Percentiles rank a stretch among this genome's conserved stretches.
These are phyloP conservation scores for Colletotrichum sp. DNA, from an alignment of 2,329 filamentous ascomycete genomes.

Conservation along the genomic window DNA sequence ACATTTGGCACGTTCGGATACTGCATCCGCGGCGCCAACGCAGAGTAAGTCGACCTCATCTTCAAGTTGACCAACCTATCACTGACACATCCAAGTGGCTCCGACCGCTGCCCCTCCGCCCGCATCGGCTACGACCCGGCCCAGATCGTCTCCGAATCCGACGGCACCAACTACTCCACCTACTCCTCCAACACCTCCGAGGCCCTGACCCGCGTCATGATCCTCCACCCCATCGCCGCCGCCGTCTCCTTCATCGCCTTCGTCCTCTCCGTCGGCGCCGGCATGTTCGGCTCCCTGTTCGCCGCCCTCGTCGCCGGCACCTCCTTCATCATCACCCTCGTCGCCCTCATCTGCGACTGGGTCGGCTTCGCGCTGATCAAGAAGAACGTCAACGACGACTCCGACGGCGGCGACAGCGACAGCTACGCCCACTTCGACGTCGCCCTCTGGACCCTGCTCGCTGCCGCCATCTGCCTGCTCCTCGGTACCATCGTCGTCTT, in stretches of 20 bases:
- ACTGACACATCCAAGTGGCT: slow-evolving; percentile 25
- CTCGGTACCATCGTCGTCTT: slow-evolving; percentile 63
- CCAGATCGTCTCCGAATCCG: slow-evolving; percentile 42
- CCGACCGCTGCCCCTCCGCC: slow-evolving; percentile 53
- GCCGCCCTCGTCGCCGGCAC: slow-evolving; percentile 54
- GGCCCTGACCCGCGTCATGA: slow-evolving; percentile 61
- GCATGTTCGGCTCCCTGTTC: slow-evolving; percentile 56
- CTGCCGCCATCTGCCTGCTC: slow-evolving; percentile 58
- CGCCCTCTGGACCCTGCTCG: slow-evolving; percentile 66
- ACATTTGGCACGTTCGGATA: slow-evolving; percentile 67
- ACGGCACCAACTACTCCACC: slow-evolving; percentile 44
- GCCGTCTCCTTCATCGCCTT: slow-evolving; percentile 65
- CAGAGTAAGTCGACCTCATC: slow-evolving; percentile 24
- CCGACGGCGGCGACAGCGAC: slow-evolving; percentile 33
- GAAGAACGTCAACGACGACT: slow-evolving; percentile 54
- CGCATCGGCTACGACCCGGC: slow-evolving; percentile 63
- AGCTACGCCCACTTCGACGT: slow-evolving; percentile 59
- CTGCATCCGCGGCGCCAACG: slow-evolving; percentile 42
- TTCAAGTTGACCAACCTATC: neutral
- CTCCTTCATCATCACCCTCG: slow-evolving; percentile 52
- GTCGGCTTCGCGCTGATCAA: slow-evolving; percentile 59
- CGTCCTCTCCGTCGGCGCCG: slow-evolving; percentile 56
- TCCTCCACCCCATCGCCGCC: slow-evolving; percentile 66
- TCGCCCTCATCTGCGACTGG: slow-evolving; percentile 62
- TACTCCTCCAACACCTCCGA: slow-evolving; percentile 49